Conservation (phyloP, 176 grass and related monocot species). For the Oryza nivara region DNA sequence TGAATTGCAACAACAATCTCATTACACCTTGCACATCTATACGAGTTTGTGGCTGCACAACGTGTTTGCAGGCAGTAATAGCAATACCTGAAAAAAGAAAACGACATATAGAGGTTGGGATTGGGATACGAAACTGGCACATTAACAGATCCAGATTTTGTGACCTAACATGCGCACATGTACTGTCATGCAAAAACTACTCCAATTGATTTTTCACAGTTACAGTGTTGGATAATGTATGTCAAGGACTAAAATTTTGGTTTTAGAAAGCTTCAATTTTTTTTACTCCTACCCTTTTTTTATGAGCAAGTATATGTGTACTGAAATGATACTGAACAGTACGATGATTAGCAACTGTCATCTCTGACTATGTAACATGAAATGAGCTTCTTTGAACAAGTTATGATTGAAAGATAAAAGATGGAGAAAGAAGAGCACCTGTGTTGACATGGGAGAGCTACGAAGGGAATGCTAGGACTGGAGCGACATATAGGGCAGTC, state of each 20-base stretch:
- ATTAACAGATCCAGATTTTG: neutral
- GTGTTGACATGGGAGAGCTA: conserved; percentile 89
- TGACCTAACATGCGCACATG: neutral
- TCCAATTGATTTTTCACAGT: neutral
- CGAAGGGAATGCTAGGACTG: conserved; percentile 79
- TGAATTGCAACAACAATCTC: conserved; percentile 74
- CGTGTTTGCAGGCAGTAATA: conserved; percentile 92
- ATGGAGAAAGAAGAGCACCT: conserved; percentile 52
- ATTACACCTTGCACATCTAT: conserved; percentile 74
- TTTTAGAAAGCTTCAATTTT: neutral
- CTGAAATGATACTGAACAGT: neutral
- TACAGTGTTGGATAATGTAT: neutral
- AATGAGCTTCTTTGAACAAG: neutral
- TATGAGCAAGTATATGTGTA: neutral
- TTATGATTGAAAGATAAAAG: neutral
- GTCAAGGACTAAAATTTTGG: neutral
- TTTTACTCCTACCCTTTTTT: neutral
- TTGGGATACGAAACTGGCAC: neutral
- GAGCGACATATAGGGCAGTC: conserved; percentile 77
- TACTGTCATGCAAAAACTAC: neutral
- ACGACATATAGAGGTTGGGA: neutral
- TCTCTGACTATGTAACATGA: neutral
- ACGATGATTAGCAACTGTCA: neutral
- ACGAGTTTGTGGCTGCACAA: conserved; percentile 58
- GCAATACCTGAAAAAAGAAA: conserved; percentile 70